These are phyloP conservation scores for Huntiella savannae DNA, from an alignment of 2,329 filamentous ascomycete species.

Conservation along the genomic window DNA sequence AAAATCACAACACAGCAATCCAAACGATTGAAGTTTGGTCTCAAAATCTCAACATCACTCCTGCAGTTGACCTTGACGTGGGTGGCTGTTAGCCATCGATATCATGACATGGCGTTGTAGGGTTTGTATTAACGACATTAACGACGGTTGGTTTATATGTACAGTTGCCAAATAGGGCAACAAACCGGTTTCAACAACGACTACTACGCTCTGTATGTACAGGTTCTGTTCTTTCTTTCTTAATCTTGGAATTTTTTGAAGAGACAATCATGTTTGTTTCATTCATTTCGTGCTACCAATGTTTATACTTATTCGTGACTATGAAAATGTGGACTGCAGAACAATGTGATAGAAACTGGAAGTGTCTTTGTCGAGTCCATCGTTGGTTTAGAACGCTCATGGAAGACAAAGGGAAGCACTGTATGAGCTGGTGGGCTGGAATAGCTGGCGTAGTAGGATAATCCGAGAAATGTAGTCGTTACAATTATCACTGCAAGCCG, in stretches of 20 bases:
- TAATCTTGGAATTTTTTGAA: not conserved
- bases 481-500: no score
- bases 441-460: no score
- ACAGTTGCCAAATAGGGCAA: constrained; percentile 4
- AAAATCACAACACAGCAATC: not conserved
- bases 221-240: constrained; percentile 2
- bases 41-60: constrained; percentile 11
- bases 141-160: constrained; percentile 6
- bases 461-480: no score
- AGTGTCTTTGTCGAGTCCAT: no score
- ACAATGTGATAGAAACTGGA: no score
- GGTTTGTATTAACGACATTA: constrained; percentile 10
- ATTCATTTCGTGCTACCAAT: no score
- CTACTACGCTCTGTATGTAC: constrained; percentile 11
- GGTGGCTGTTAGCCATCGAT: not conserved
- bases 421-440: no score
- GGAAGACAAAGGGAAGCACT: no score
- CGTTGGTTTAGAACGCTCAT: no score
- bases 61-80: not conserved
- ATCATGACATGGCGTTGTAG: constrained; percentile 10
- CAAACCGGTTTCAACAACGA: constrained; percentile 37
- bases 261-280: no score
- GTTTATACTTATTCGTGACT: no score
- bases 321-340: no score
- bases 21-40: not conserved